These are phyloP conservation scores for Fusarium bactridioides DNA, from an alignment of 2,329 filamentous ascomycete species.

Conservation along the genomic window DNA sequence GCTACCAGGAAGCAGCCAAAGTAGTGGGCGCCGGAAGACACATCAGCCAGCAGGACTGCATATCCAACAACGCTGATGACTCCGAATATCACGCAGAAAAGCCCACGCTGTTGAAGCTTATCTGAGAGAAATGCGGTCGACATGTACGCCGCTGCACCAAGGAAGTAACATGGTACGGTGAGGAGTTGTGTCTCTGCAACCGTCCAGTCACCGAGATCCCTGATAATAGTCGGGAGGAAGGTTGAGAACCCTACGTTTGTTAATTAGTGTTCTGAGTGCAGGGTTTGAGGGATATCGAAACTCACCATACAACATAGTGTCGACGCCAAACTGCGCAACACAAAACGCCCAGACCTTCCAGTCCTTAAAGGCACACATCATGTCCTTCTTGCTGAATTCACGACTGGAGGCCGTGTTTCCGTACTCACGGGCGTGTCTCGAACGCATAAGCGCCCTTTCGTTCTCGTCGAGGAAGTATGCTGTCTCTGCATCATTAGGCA, in stretches of 20 bases:
- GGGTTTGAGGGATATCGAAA: neutral
- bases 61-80: constrained; percentile 73
- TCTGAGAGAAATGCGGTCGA: constrained; percentile 72
- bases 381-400: constrained; percentile 65
- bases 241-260: constrained; percentile 68
- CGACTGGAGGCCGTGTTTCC: constrained; percentile 57
- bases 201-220: constrained; percentile 69
- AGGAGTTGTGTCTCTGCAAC: constrained; percentile 74
- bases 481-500: constrained; percentile 54
- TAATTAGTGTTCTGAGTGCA: neutral
- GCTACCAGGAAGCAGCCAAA: constrained; percentile 81
- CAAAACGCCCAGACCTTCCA: constrained; percentile 80
- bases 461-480: constrained; percentile 66
- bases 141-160: constrained; percentile 76
- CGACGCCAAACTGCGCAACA: constrained; percentile 73
- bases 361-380: constrained; percentile 72
- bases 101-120: constrained; percentile 68
- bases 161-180: constrained; percentile 79
- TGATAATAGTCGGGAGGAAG: constrained; percentile 81
- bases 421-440: constrained; percentile 51
- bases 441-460: constrained; percentile 72
- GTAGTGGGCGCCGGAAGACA: constrained; percentile 70
- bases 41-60: constrained; percentile 69
- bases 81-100: constrained; percentile 71
- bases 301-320: constrained; percentile 76